phyloP scores from a whole-genome alignment of 352 stramenopile genomes.

The Phytophthora cactorum region DNA sequence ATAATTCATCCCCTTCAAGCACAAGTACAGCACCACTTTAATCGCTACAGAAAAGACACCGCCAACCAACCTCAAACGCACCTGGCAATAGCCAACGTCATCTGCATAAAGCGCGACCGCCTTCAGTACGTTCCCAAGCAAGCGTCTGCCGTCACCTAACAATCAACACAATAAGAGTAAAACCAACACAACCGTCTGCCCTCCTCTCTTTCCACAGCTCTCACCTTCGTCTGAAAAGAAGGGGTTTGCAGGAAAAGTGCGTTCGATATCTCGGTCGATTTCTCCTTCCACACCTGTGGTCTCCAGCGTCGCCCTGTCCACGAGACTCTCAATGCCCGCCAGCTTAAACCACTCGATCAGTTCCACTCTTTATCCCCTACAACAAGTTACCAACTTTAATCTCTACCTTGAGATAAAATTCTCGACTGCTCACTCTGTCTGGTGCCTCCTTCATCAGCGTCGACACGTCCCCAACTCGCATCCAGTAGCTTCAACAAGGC shows the following conservation, averaged over 20 bases:
- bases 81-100: constrained; percentile 84
- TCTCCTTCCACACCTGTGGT: constrained; percentile 78
- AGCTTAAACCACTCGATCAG: constrained; percentile 33
- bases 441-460: constrained; percentile 33
- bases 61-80: constrained; percentile 11
- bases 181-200: constrained; percentile 1
- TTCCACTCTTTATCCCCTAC: background rate
- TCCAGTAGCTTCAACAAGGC: constrained; percentile 46
- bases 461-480: constrained; percentile 36
- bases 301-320: constrained; percentile 45
- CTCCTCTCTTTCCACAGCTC: background rate
- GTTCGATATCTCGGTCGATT: constrained; percentile 73
- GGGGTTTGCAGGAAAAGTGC: constrained; percentile 65
- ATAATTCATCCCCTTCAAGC: constrained; percentile 84
- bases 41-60: background rate
- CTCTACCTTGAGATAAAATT: constrained; percentile 43
- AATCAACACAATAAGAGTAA: constrained; percentile 11
- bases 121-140: constrained; percentile 82
- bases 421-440: constrained; percentile 1
- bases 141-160: constrained; percentile 53
- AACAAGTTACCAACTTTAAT: background rate
- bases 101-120: constrained; percentile 51
- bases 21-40: constrained; percentile 9
- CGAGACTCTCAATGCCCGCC: constrained; percentile 42
- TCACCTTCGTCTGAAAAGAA: constrained; percentile 59